phyloP scores from a whole-genome alignment of 805 yeast genomes.

The Saturnispora besseyi region DNA sequence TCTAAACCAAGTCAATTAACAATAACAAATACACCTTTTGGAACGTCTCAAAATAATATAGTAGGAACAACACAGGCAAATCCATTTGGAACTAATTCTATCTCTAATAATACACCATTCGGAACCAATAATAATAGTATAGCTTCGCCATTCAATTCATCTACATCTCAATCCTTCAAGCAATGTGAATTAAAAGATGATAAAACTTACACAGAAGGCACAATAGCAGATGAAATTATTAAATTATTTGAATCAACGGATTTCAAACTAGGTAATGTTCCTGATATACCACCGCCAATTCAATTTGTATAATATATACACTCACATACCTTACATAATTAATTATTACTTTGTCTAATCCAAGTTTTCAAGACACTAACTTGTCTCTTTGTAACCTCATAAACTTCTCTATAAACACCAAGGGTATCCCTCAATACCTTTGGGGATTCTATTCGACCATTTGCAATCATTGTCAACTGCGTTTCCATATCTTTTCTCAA shows the following conservation, averaged over 20 bases:
- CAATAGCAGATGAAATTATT: conserved; percentile 21
- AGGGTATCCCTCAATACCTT: conserved; percentile 50
- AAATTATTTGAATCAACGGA: conserved; percentile 50
- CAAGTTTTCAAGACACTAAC: neutral
- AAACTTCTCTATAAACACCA: conserved; percentile 53
- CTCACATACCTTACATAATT: neutral
- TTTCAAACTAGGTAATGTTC: conserved; percentile 56
- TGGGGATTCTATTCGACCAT: conserved; percentile 46
- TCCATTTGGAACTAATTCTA: neutral
- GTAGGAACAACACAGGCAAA: neutral
- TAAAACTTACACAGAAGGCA: neutral
- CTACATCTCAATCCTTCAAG: conserved; percentile 8
- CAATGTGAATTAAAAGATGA: neutral
- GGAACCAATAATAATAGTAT: neutral
- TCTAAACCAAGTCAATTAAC: neutral
- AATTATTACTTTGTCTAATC: conserved; percentile 1
- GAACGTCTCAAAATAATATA: neutral
- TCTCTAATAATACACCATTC: neutral
- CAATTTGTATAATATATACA: conserved; percentile 20
- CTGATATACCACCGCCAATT: conserved; percentile 65
- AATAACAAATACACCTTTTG: neutral
- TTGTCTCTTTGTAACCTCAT: conserved; percentile 18
- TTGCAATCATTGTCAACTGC: conserved; percentile 56
- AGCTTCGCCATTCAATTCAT: neutral
- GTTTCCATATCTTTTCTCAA: conserved; percentile 68